Conservation (phyloP, 2,329 filamentous ascomycete species). For the Calonectria crousiana region DNA sequence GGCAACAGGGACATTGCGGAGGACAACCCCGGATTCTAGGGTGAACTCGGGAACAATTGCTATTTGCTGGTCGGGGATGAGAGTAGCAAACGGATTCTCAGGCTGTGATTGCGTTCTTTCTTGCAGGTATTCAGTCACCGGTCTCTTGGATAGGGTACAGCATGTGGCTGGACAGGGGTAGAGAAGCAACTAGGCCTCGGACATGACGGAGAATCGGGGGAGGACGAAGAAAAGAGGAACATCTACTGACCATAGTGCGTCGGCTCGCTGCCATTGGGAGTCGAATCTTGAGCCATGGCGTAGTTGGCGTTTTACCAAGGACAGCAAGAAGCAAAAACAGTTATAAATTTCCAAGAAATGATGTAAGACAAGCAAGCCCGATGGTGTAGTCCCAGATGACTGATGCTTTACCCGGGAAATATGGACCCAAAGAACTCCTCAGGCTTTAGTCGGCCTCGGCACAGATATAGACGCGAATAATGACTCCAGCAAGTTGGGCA, state of each 20-base stretch:
- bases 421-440: conserved; percentile 29
- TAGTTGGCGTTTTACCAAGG: conserved; percentile 29
- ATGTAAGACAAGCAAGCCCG: conserved; percentile 15
- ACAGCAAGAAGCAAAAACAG: background rate
- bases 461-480: conserved; percentile 30
- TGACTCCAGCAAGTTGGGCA: conserved; percentile 35
- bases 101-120: conserved; percentile 77
- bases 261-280: conserved; percentile 32
- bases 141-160: conserved; percentile 48
- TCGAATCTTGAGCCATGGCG: conserved; percentile 41
- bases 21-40: conserved; percentile 89
- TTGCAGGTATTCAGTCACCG: conserved; percentile 73
- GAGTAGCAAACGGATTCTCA: conserved; percentile 89
- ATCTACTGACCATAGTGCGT: conserved; percentile 48
- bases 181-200: background rate
- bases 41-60: conserved; percentile 90
- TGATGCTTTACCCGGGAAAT: conserved; percentile 25
- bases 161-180: conserved; percentile 17
- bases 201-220: background rate
- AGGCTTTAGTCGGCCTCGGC: conserved; percentile 25
- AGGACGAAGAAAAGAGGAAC: background rate
- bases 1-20: conserved; percentile 80
- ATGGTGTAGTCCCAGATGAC: conserved; percentile 25
- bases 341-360: conserved; percentile 17
- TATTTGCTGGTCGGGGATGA: conserved; percentile 91